These are phyloP conservation scores for Aspergillus pseudotamarii DNA, from an alignment of 2,329 filamentous ascomycete genomes.

Conservation along the genomic window DNA sequence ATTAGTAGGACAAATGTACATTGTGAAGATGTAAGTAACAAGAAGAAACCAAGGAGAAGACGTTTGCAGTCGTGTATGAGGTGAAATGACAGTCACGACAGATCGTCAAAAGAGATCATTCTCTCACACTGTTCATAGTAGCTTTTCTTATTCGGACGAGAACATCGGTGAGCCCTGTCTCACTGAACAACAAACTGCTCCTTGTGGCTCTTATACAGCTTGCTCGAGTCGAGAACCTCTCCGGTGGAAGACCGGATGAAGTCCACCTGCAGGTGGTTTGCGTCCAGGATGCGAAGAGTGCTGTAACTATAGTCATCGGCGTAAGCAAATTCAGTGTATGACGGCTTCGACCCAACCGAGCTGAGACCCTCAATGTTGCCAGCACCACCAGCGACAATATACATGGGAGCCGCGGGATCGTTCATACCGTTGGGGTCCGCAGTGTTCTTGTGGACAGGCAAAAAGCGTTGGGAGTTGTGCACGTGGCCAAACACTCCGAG, in stretches of 20 bases:
- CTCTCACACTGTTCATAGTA: not conserved
- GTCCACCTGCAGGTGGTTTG: conserved; percentile 51
- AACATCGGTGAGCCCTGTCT: not conserved
- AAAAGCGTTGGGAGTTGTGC: conserved; percentile 60
- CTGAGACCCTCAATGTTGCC: conserved; percentile 60
- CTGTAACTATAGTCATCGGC: conserved; percentile 55
- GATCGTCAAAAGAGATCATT: not conserved
- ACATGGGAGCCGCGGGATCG: conserved; percentile 58
- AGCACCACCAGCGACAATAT: conserved; percentile 58
- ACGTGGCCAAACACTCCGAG: conserved; percentile 61
- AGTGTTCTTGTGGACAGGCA: conserved; percentile 36
- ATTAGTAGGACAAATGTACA: not conserved
- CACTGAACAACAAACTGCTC: conserved; percentile 56
- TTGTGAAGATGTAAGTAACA: not conserved
- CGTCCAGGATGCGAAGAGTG: conserved; percentile 51
- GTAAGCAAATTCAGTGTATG: conserved; percentile 44
- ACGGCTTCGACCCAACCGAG: conserved; percentile 44
- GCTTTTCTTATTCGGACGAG: too few relatives aligned
- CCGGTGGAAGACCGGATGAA: conserved; percentile 56
- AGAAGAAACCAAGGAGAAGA: too few relatives aligned
- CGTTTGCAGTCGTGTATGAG: not conserved
- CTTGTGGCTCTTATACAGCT: conserved; percentile 53
- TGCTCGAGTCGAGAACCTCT: conserved; percentile 51
- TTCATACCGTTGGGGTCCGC: conserved; percentile 49
- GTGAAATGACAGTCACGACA: too few relatives aligned